Percentiles rank a stretch among this genome's conserved stretches.
Conservation (phyloP, 192 early-diverging fungal genomes). For the Coemansia furcata region DNA sequence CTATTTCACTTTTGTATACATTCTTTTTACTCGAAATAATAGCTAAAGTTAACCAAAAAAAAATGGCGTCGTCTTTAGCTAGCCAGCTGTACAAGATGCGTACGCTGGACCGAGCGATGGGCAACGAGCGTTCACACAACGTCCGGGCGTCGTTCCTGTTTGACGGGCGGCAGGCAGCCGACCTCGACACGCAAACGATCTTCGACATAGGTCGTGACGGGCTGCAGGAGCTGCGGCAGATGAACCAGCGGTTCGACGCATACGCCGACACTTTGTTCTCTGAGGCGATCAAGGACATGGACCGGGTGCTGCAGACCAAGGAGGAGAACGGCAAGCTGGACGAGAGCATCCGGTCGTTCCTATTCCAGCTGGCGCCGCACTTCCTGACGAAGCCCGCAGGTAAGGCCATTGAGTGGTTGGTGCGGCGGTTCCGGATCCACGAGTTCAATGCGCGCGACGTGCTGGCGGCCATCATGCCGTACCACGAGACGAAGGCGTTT, state of each 20-base stretch:
- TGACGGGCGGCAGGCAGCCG: constrained; percentile 76
- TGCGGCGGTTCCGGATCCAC: constrained; percentile 81
- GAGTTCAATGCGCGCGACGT: constrained; percentile 82
- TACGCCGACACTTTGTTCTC: constrained; percentile 81
- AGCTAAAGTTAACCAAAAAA: constrained; percentile 12
- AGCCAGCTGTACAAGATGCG: constrained; percentile 65
- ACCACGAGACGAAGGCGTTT: constrained; percentile 91
- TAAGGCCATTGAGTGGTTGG: constrained; percentile 90
- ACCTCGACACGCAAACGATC: constrained; percentile 84
- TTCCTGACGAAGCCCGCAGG: constrained; percentile 79
- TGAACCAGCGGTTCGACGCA: constrained; percentile 61
- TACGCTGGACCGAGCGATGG: constrained; percentile 58
- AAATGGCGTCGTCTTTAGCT: constrained; percentile 61
- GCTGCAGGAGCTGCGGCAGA: constrained; percentile 66
- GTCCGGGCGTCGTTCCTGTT: constrained; percentile 79
- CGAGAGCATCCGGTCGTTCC: constrained; percentile 67
- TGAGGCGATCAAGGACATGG: constrained; percentile 70
- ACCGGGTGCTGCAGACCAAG: constrained; percentile 75
- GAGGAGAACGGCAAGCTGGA: constrained; percentile 81
- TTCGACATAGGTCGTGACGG: constrained; percentile 81
- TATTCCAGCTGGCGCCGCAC: constrained; percentile 78
- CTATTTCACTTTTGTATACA: neutral
- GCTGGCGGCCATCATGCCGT: constrained; percentile 80
- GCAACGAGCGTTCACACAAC: constrained; percentile 57
- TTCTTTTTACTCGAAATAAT: neutral